Evolutionary conservation across 257 asterid species (phyloP).

Genomic region (Anisodus acutangulus): DNA sequence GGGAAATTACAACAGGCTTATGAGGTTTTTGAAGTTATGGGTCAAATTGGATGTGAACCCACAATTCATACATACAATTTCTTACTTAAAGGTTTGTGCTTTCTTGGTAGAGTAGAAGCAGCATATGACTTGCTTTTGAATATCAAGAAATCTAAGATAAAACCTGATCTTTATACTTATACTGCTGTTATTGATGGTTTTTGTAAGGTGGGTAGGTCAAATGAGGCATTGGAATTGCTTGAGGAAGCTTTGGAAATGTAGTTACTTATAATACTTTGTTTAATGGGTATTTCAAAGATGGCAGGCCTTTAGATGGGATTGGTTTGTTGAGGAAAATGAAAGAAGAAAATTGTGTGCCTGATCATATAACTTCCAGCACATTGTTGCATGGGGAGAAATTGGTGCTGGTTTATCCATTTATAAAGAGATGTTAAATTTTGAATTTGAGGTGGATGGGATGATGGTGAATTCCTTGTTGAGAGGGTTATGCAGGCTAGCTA

Average conservation of each 20-base stretch:
- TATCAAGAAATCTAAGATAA: slow-evolving; percentile 48
- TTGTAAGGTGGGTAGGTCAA: slow-evolving; percentile 77
- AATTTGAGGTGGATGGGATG: slow-evolving; percentile 62
- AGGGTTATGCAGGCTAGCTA: slow-evolving; percentile 61
- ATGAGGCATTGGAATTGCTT: slow-evolving; percentile 71
- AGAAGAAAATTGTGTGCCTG: slow-evolving; percentile 60
- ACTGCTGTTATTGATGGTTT: slow-evolving; percentile 81
- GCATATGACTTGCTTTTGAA: slow-evolving; percentile 54
- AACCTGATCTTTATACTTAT: slow-evolving; percentile 72
- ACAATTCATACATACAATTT: slow-evolving; percentile 77
- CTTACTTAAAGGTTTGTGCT: slow-evolving; percentile 76
- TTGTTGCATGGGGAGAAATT: slow-evolving; percentile 68
- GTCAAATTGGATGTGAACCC: slow-evolving; percentile 58
- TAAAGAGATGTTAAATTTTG: slow-evolving; percentile 52
- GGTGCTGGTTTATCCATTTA: slow-evolving; percentile 51
- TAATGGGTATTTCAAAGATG: slow-evolving; percentile 75
- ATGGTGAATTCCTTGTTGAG: slow-evolving; percentile 76
- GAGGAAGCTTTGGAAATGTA: slow-evolving; percentile 57
- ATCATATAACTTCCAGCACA: slow-evolving; percentile 65
- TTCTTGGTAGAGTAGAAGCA: slow-evolving; percentile 82
- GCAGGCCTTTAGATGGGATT: slow-evolving; percentile 66
- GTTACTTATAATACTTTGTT: slow-evolving; percentile 74
- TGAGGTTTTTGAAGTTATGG: slow-evolving; percentile 68
- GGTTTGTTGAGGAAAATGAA: slow-evolving; percentile 58
- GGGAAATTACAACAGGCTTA: slow-evolving; percentile 61